These are phyloP conservation scores for Aureobasidium musti DNA, from an alignment of 2,329 filamentous ascomycete genomes.

Conservation along the genomic window DNA sequence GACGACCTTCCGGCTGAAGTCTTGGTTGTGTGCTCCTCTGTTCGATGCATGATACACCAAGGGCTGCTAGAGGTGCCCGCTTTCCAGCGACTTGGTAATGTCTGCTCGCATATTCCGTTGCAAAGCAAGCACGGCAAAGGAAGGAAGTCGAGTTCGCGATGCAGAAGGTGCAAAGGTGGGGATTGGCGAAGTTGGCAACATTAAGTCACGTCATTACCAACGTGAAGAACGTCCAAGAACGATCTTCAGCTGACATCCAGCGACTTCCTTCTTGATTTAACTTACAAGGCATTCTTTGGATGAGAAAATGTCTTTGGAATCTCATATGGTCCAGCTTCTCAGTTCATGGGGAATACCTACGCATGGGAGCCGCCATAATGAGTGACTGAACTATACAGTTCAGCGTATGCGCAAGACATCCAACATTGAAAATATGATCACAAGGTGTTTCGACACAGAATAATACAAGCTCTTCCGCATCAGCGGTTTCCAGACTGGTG, in stretches of 20 bases:
- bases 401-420: not conserved
- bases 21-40: not conserved
- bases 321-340: no score
- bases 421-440: not conserved
- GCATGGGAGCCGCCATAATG: not conserved
- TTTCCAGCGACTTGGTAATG: not conserved
- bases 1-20: not conserved
- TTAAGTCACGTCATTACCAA: not conserved
- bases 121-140: not conserved
- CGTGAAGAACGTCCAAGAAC: not conserved
- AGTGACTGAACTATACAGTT: not conserved
- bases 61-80: no score
- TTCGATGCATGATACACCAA: no score
- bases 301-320: not conserved
- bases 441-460: not conserved
- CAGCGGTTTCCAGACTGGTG: no score
- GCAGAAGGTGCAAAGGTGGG: not conserved
- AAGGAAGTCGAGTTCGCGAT: not conserved
- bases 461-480: no score
- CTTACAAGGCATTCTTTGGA: not conserved
- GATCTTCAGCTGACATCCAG: not conserved
- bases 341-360: not conserved
- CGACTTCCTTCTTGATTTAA: not conserved
- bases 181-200: not conserved
- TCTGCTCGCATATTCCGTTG: not conserved